Base-by-base conservation (phyloP, 805 yeast species). In the Ogataea corticis region DNA sequence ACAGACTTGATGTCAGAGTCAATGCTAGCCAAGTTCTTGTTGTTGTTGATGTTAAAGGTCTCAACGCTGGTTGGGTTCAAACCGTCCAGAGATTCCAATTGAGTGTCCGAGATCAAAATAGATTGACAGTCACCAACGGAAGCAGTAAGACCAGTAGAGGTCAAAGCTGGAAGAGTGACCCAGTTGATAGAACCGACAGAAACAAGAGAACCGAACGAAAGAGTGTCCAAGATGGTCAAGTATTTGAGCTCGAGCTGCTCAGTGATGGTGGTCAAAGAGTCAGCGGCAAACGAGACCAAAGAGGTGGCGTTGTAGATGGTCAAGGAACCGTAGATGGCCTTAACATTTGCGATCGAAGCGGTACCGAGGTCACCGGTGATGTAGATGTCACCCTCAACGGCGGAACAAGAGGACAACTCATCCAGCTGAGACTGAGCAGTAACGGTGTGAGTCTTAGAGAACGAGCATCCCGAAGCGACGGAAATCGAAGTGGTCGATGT, bases 11-110 rank as follows among this genome's bases (percentile, higher is more conserved):
- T 78, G 52, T 80, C 80, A 42, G 92, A 82, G 65, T 85, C 78
- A 58, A 86, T 79, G 49, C 87, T 68, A 57, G 75, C 80, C 68
- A 94, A 80, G 66, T 83, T 79, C 56, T 68, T 73, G 82, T 94
- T 94, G 85, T 94, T 94, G 90, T 90, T 91, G 62, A 94, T 79
- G 75, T 92, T 76, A 73, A 84, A 83, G 41, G 77, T 79, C 50
- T 71, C 72, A 42, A 74, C 75, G 49, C 65, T 54, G 38, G 66
- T 58, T 54, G 76, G 70, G 55, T 67, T 66, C 62, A 85, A 75
- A 69, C 94, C 94, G 45, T 76, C 79, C 62, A 87, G 77, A 41
- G 83, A 70, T 61, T 75, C 75, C 65, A 87, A 75, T 57, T 81
- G 74, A 54, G 94, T 86, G 72, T 87, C 91, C 42, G 92, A 79